A percentile compares a stretch with the other conserved stretches of the same genome.
phyloP scores from a whole-genome alignment of 2,329 filamentous ascomycete genomes.

The Pestalotiopsis sp. region DNA sequence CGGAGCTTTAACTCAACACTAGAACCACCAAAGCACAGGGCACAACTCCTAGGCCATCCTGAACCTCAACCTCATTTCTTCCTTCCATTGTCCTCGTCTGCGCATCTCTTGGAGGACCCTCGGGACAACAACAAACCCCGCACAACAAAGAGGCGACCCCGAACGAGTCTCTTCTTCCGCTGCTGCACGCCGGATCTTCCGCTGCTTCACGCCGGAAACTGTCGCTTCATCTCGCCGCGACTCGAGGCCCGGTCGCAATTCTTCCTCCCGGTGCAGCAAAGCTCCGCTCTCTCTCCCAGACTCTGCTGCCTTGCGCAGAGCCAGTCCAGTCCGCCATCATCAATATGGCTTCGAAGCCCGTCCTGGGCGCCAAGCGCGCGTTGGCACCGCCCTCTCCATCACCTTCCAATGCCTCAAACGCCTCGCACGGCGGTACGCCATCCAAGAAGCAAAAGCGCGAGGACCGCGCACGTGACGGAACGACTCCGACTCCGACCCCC shows the following conservation, averaged over 20 bases:
- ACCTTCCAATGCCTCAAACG: constrained; percentile 49
- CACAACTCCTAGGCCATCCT: background rate
- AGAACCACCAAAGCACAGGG: background rate
- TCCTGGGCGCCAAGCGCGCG: constrained; percentile 41
- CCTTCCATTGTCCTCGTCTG: background rate
- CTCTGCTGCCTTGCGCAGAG: background rate
- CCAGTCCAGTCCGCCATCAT: background rate
- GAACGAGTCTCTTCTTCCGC: background rate
- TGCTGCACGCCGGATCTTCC: background rate
- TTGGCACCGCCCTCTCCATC: constrained; percentile 64
- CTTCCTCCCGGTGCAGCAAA: background rate
- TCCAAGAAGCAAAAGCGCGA: constrained; percentile 64
- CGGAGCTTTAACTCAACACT: background rate
- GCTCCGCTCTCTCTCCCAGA: background rate
- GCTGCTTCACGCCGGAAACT: background rate
- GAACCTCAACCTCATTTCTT: background rate
- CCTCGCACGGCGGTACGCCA: constrained; percentile 60
- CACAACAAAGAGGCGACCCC: background rate
- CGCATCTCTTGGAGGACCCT: background rate
- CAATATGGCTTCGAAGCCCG: background rate
- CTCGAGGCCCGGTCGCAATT: background rate
- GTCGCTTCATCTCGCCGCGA: background rate
- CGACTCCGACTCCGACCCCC: constrained; percentile 27
- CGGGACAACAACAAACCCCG: background rate
- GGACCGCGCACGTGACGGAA: constrained; percentile 17